Conservation (phyloP, 768 basidiomycete species). For the Macrolepiota fuliginosa region DNA sequence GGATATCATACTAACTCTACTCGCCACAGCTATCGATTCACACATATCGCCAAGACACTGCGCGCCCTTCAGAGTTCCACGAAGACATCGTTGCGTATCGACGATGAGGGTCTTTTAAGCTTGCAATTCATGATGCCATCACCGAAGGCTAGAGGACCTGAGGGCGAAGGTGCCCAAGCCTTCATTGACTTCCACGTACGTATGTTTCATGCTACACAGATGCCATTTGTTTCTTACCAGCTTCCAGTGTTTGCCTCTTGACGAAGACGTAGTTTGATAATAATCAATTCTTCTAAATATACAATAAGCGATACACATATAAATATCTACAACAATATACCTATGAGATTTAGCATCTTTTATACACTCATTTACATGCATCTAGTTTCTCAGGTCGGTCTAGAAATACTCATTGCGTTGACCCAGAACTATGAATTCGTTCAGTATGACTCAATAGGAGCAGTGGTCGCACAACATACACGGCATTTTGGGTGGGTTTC, state of each 20-base stretch:
- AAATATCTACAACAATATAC: not conserved
- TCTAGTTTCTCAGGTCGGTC: not conserved
- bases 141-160: conserved; percentile 39
- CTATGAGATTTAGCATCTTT: not conserved
- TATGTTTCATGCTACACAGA: conserved; percentile 36
- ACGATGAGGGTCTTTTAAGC: conserved; percentile 77
- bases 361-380: not conserved
- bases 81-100: conserved; percentile 88
- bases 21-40: conserved; percentile 71
- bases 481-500: conserved; percentile 10
- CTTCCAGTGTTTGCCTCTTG: conserved; percentile 39
- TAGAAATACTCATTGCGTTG: conserved; percentile 1
- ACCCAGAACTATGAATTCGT: not conserved
- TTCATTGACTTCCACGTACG: conserved; percentile 93
- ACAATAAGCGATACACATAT: not conserved
- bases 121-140: conserved; percentile 87
- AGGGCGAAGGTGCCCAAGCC: conserved; percentile 42
- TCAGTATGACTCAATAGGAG: not conserved
- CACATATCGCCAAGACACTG: conserved; percentile 69
- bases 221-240: conserved; percentile 1
- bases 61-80: conserved; percentile 79
- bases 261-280: conserved; percentile 15
- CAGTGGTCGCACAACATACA: not conserved
- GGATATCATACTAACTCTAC: not conserved
- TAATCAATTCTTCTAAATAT: not conserved